Base-by-base conservation (phyloP, 805 yeast genomes). In the Clavispora vitiphila region DNA sequence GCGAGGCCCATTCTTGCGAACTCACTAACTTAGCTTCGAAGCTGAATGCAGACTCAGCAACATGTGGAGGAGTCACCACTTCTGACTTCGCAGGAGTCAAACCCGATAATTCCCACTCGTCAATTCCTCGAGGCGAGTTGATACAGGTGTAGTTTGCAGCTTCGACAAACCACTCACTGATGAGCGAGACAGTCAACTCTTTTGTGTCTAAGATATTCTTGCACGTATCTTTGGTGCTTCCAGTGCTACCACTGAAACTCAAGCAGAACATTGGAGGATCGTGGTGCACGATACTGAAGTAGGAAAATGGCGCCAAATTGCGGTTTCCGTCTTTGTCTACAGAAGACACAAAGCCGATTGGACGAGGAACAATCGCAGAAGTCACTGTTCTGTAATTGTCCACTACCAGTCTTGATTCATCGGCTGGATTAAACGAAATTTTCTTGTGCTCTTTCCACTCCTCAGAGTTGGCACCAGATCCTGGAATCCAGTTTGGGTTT, bases 301-400 rank as follows among this genome's bases (percentile, higher is more conserved):
- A 81, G 10, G 83, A 77, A 51, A 75, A 80, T n/a, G 86, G 86
- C 1, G 86, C 76, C 30, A 80, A 56, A 52, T 80, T 80, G 23
- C 50, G 49, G 1, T 49, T 51, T 1, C 83, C 83, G 9, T 65
- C 62, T 6, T 48, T 45, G 21, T 65, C 56, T 2, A 74, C 52
- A 0, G 83, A 69, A 5, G 83, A 72, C 3, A 80, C 58, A 42
- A 80, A 72, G 4, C 78, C 86, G 50, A 80, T 69, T 7, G 85
- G 85, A 42, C 86, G 66, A 2, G 86, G 86, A 1, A 70, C 64
- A 14, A 81, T 51, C 1, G 76, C 81, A 10, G 78, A 64, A n/a
- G 68, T 67, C 22, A 81, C 60, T 23, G 76, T 57, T 44, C 65
- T 69, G 60, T 80, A 81, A 58, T 78, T 78, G 37, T 64, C 67